Conservation (phyloP, 805 yeast genomes). For the Candida endomychidarum region DNA sequence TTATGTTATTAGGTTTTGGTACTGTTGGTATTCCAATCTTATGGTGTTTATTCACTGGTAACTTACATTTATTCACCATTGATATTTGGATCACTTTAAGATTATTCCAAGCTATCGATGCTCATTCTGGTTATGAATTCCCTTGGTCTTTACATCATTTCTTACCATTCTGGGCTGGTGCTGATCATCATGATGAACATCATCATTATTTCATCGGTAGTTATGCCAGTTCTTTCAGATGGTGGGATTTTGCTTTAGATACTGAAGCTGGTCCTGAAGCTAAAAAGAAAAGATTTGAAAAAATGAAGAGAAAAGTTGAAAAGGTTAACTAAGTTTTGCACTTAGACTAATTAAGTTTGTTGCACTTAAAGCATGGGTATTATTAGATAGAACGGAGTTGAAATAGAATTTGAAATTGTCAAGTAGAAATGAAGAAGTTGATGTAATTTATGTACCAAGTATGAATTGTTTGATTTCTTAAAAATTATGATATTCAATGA, state of each 20-base stretch:
- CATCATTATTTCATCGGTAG: constrained; percentile 61
- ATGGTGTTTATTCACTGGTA: constrained; percentile 48
- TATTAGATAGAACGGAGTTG: too few relatives aligned
- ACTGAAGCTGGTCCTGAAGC: constrained; percentile 60
- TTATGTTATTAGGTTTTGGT: constrained; percentile 56
- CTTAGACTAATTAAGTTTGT: too few relatives aligned
- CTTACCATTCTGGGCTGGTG: constrained; percentile 67
- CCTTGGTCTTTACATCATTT: constrained; percentile 59
- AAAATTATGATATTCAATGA: too few relatives aligned
- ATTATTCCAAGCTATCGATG: constrained; percentile 58
- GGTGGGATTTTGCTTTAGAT: constrained; percentile 54
- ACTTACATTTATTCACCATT: constrained; percentile 54
- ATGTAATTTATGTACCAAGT: too few relatives aligned
- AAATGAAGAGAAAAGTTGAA: constrained; percentile 44
- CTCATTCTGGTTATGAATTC: constrained; percentile 62
- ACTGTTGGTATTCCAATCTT: constrained; percentile 60
- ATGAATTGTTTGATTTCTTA: too few relatives aligned
- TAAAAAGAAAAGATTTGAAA: constrained; percentile 46
- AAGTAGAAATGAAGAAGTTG: too few relatives aligned
- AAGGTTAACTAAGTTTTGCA: constrained; percentile 11
- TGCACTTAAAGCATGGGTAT: too few relatives aligned
- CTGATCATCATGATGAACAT: constrained; percentile 61
- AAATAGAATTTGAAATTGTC: too few relatives aligned
- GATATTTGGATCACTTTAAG: constrained; percentile 52
- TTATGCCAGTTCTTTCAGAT: constrained; percentile 57